Evolutionary conservation across 2,329 filamentous ascomycete species (phyloP).

Genomic region (Cytospora piceae): DNA sequence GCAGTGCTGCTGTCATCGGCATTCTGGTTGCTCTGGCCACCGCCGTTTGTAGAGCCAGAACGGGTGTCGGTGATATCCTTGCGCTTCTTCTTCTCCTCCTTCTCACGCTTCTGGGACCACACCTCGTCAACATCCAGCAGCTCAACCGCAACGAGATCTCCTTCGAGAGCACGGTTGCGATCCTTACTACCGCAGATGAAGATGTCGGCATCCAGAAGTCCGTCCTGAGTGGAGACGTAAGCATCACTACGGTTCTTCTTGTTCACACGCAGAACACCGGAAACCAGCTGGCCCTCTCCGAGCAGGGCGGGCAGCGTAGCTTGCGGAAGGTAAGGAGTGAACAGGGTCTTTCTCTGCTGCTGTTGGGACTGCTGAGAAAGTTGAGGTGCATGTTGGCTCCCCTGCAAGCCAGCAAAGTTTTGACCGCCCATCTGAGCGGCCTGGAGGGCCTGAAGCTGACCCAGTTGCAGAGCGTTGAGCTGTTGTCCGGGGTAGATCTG

Average conservation of each 20-base stretch:
- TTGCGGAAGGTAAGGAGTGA: conserved; percentile 96
- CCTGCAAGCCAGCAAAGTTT: conserved; percentile 68
- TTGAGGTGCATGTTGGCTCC: conserved; percentile 74
- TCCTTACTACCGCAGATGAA: conserved; percentile 99
- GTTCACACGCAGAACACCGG: conserved; percentile 95
- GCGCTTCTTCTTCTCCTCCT: conserved; percentile 99
- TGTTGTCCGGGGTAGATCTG: conserved; percentile 85
- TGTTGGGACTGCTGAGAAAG: conserved; percentile 74
- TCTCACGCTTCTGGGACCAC: conserved; percentile 98
- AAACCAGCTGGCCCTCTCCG: conserved; percentile 89
- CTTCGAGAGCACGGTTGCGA: conserved; percentile 93
- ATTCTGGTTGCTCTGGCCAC: conserved; percentile 64
- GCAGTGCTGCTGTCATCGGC: conserved; percentile 63
- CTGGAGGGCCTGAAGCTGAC: conserved; percentile 90
- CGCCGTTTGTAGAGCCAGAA: conserved; percentile 73
- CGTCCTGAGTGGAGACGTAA: conserved; percentile 91
- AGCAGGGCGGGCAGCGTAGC: conserved; percentile 89
- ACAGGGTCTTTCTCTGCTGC: conserved; percentile 96
- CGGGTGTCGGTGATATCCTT: conserved; percentile 97
- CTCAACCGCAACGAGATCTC: conserved; percentile 93
- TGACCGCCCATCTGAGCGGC: conserved; percentile 82
- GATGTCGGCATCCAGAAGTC: conserved; percentile 89
- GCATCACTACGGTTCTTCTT: conserved; percentile 99
- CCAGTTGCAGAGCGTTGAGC: conserved; percentile 84
- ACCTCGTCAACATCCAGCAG: conserved; percentile 97